phyloP scores from a whole-genome alignment of 23 red algal genomes.

The Chondrus crispus region DNA sequence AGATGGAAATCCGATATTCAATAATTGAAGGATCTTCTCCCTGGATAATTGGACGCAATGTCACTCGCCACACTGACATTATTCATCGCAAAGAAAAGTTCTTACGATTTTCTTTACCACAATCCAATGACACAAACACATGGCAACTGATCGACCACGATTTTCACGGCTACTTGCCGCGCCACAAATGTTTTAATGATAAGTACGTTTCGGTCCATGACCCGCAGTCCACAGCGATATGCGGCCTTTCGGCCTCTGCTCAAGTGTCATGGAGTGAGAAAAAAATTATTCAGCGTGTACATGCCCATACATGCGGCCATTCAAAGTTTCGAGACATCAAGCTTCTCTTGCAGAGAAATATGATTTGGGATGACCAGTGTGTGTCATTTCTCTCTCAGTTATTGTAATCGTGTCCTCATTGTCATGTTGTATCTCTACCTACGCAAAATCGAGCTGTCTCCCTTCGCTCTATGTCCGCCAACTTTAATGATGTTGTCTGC shows the following conservation, averaged over 20 bases:
- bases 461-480: not conserved
- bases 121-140: not conserved
- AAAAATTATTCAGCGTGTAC: not conserved
- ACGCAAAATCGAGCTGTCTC: not conserved
- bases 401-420: not conserved
- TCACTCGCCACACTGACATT: not conserved
- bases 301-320: not conserved
- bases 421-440: not conserved
- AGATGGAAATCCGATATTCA: not conserved
- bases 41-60: constrained; percentile 15
- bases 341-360: not conserved
- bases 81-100: not conserved
- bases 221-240: not conserved
- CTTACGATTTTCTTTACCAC: not conserved
- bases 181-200: not conserved
- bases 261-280: not conserved
- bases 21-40: not conserved
- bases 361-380: not conserved
- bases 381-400: not conserved
- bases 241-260: not conserved
- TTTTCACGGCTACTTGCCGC: not conserved
- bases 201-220: not conserved
- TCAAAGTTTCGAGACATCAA: not conserved
- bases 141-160: not conserved
- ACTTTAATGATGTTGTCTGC: not conserved